Evolutionary conservation across 2,329 filamentous ascomycete species (phyloP).

Genomic region (Aspergillus novoparasiticus): DNA sequence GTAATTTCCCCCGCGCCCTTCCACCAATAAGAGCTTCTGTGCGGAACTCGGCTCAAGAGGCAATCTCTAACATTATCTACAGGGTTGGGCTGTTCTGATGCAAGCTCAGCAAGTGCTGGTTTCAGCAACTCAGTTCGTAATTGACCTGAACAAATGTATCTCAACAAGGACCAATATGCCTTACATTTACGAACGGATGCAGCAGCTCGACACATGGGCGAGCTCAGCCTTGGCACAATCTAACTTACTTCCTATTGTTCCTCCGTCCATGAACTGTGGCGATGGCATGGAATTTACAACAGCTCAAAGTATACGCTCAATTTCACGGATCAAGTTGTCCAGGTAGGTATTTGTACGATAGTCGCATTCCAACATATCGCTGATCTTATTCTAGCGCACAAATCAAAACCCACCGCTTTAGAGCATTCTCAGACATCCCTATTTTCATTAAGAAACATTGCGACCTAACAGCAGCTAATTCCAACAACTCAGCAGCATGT

Average conservation of each 20-base stretch:
- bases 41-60: neutral
- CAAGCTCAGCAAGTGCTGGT: constrained; percentile 47
- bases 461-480: constrained; percentile 41
- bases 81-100: constrained; percentile 49
- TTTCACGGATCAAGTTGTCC: constrained; percentile 47
- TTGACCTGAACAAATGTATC: constrained; percentile 44
- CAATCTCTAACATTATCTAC: constrained; percentile 17
- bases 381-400: constrained; percentile 38
- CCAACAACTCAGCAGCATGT: constrained; percentile 13
- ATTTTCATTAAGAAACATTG: constrained; percentile 50
- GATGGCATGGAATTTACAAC: constrained; percentile 39
- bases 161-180: constrained; percentile 38
- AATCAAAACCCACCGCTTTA: constrained; percentile 50
- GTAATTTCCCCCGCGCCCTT: constrained; percentile 26
- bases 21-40: neutral
- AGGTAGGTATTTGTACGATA: constrained; percentile 32
- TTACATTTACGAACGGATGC: constrained; percentile 45
- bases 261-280: constrained; percentile 26
- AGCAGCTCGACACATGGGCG: constrained; percentile 45
- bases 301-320: constrained; percentile 43
- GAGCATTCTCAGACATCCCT: constrained; percentile 49
- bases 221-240: constrained; percentile 38
- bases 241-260: constrained; percentile 31
- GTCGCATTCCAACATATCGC: neutral
- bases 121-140: constrained; percentile 44